A percentile compares a stretch with the other conserved stretches of the same genome.
Evolutionary conservation across 2,329 filamentous ascomycete genomes (phyloP).

Genomic region (Amauroascus niger): DNA sequence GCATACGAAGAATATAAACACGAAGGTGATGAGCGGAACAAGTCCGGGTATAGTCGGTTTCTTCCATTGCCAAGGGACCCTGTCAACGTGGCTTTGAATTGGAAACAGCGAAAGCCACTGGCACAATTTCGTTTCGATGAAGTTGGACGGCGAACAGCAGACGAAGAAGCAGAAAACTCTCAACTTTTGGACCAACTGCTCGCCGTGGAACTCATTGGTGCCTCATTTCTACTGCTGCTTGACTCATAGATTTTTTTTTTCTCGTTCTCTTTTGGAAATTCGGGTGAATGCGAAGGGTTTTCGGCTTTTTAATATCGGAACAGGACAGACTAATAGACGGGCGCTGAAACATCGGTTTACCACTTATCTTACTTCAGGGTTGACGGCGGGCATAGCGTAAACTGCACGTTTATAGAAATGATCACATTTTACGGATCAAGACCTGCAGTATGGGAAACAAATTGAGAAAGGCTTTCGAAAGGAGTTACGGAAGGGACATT

Average conservation of each 20-base stretch:
- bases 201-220: not conserved
- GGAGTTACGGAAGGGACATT: not conserved
- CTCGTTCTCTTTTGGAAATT: not conserved
- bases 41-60: conserved; percentile 25
- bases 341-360: not conserved
- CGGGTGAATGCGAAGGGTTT: not conserved
- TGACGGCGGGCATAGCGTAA: not conserved
- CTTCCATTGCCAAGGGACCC: conserved; percentile 26
- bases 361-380: not conserved
- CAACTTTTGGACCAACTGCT: not conserved
- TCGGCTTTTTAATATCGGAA: not conserved
- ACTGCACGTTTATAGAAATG: too few species aligned
- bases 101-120: conserved; percentile 24
- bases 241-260: not conserved
- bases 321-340: not conserved
- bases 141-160: conserved; percentile 16
- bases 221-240: not conserved
- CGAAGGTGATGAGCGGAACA: conserved; percentile 25
- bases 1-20: conserved; percentile 25
- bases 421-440: too few species aligned
- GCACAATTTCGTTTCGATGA: conserved; percentile 20
- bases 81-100: conserved; percentile 27
- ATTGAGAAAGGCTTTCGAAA: not conserved
- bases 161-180: not conserved
- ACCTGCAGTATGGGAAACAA: not conserved